phyloP scores from a whole-genome alignment of 768 basidiomycete genomes.

The Lentinus brumalis region DNA sequence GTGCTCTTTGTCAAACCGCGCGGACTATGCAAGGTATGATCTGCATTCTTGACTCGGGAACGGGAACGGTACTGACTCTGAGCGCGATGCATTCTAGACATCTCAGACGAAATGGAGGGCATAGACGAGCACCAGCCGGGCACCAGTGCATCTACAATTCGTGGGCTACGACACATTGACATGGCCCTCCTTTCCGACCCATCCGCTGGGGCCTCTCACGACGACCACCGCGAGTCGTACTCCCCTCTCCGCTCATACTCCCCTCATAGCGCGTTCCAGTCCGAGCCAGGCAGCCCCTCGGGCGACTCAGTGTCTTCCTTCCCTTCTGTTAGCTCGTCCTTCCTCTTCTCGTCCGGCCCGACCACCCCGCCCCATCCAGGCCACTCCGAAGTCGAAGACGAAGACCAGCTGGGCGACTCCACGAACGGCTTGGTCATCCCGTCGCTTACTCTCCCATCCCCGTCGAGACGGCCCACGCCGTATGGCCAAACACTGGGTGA shows the following conservation, averaged over 20 bases:
- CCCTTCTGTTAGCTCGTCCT: constrained; percentile 72
- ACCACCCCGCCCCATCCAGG: constrained; percentile 62
- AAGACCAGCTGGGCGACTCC: constrained; percentile 26
- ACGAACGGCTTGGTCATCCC: constrained; percentile 69
- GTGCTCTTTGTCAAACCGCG: too few species aligned
- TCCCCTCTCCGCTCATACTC: constrained; percentile 46
- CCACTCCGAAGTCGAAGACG: constrained; percentile 33
- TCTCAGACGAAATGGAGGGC: not conserved
- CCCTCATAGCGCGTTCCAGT: constrained; percentile 51
- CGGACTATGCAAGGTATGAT: too few species aligned
- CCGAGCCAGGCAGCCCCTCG: constrained; percentile 62
- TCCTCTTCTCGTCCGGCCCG: constrained; percentile 77
- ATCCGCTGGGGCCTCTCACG: not conserved
- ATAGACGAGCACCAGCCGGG: constrained; percentile 19
- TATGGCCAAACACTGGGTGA: constrained; percentile 72
- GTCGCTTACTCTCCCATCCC: constrained; percentile 61
- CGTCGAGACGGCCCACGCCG: constrained; percentile 63
- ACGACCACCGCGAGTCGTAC: constrained; percentile 8
- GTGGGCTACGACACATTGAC: constrained; percentile 22
- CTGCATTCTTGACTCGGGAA: too few species aligned
- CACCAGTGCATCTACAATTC: constrained; percentile 29
- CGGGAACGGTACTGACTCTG: too few species aligned
- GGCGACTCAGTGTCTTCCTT: constrained; percentile 68
- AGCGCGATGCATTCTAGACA: not conserved
- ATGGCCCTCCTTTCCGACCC: constrained; percentile 12